phyloP scores from a whole-genome alignment of 2,329 filamentous ascomycete genomes.

The Juglanconis juglandina region DNA sequence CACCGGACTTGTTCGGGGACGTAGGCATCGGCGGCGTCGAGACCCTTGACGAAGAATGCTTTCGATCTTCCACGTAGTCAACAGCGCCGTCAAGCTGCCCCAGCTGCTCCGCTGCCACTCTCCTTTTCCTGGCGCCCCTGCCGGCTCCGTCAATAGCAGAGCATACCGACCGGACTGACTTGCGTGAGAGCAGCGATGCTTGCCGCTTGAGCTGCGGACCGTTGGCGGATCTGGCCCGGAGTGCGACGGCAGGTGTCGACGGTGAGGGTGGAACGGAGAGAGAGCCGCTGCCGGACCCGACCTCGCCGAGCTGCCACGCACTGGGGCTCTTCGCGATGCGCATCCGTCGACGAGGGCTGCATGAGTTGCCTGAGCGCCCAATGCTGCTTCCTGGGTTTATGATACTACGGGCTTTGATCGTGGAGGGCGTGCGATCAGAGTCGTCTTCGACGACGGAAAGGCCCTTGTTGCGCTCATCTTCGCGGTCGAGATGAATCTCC shows the following conservation, averaged over 20 bases:
- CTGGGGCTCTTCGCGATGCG: conserved; percentile 16
- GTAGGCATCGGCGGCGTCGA: conserved; percentile 20
- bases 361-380: background rate
- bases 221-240: conserved; percentile 23
- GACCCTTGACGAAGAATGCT: conserved; percentile 15
- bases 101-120: background rate
- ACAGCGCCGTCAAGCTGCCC: background rate
- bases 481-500: background rate
- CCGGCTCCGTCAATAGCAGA: conserved; percentile 4
- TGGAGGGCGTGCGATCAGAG: conserved; percentile 9
- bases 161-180: conserved; percentile 12
- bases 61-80: background rate
- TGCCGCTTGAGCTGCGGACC: conserved; percentile 22
- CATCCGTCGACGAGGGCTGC: conserved; percentile 4
- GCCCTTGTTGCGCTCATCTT: background rate
- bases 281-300: background rate
- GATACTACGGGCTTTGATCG: background rate
- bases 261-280: background rate
- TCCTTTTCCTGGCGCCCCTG: conserved; percentile 2
- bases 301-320: conserved; percentile 12
- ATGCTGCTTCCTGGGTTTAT: background rate
- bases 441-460: conserved; percentile 13
- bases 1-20: conserved; percentile 19
- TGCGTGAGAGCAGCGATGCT: conserved; percentile 18
- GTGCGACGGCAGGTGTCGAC: conserved; percentile 8